Conservation (phyloP, 495 filamentous ascomycete genomes). For the Cetradonia linearis region DNA sequence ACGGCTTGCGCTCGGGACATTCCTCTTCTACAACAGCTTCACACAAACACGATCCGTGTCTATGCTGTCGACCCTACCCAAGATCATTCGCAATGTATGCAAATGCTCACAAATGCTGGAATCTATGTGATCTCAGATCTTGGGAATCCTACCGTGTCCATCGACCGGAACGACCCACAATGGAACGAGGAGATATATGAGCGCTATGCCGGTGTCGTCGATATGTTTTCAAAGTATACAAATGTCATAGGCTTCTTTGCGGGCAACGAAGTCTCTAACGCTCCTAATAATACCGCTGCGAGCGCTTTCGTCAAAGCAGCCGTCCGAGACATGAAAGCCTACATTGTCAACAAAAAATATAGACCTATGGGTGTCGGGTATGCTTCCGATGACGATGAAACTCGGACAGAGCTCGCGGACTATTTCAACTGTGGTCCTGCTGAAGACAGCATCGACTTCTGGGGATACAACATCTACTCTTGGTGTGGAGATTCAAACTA, state of each 20-base stretch:
- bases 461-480: slow-evolving; percentile 98
- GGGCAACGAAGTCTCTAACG: slow-evolving; percentile 93
- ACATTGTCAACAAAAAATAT: slow-evolving; percentile 72
- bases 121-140: slow-evolving; percentile 94
- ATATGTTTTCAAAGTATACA: slow-evolving; percentile 64
- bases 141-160: slow-evolving; percentile 65
- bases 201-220: slow-evolving; percentile 76
- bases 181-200: slow-evolving; percentile 70
- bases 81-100: slow-evolving; percentile 81
- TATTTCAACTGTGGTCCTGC: slow-evolving; percentile 83
- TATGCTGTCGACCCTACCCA: slow-evolving; percentile 77
- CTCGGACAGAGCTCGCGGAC: slow-evolving; percentile 66
- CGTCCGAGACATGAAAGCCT: slow-evolving; percentile 85
- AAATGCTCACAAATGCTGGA: slow-evolving; percentile 66
- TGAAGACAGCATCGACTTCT: slow-evolving; percentile 71
- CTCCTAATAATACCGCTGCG: slow-evolving; percentile 66
- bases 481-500: slow-evolving; percentile 86
- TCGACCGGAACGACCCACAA: slow-evolving; percentile 64
- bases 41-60: slow-evolving; percentile 84
- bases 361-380: slow-evolving; percentile 83
- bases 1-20: slow-evolving; percentile 69
- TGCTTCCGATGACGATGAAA: slow-evolving; percentile 84
- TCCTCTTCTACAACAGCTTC: slow-evolving; percentile 62
- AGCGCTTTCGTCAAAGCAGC: slow-evolving; percentile 94
- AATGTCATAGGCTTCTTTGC: slow-evolving; percentile 95